Evolutionary conservation across 108 stramenopile species (phyloP), one percentile per base, ranked within the genome.

Genomic region (Poteriospumella lacustris): DNA sequence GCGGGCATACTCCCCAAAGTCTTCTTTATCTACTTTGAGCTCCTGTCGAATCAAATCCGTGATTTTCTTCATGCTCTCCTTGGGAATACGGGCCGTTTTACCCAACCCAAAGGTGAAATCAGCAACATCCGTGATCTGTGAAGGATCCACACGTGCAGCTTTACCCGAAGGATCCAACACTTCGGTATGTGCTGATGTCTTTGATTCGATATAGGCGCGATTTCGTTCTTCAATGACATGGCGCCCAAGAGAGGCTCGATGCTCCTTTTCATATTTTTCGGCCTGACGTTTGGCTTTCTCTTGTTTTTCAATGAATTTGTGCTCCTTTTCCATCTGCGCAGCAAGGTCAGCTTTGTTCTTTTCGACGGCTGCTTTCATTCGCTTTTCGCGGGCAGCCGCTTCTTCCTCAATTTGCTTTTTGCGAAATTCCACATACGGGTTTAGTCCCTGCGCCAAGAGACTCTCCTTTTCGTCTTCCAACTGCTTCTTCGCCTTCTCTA

Each of bases 401-500:
- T 39, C 70, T 42, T 15, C 36, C 9, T 73, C 41, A 3, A 73
- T 38, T 73, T 73, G 31, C 31, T 56, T 5, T 24, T 56, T 44
- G 9, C 70, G 70, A 42, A 73, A 73, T 38, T 73, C 70, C 9
- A 56, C 70, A 56, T 73, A 73, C 26, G 70, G 70, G 70, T 73
- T 73, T 31, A 34, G 5, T 26, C 70, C 70, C 36, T 73, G 12
- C 42, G 70, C 36, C 5, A 73, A 19, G n/a, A 73, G 12, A 26
- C 33, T 33, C 36, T 3, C 70, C 41, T 73, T 73, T 24, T 36
- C 5, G 36, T 5, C 41, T 56, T 73, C 70, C 15, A 73, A 34
- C 36, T 5, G 9, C 33, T 73, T 9, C 24, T 73, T 5, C 41
- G 9, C 9, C 41, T 42, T n/a, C 5, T 5, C 47, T 12, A 38